A percentile compares a stretch with the other conserved stretches of the same genome.
Evolutionary conservation across 257 asterid genomes (phyloP).

Genomic region (Penstemon eatonii): DNA sequence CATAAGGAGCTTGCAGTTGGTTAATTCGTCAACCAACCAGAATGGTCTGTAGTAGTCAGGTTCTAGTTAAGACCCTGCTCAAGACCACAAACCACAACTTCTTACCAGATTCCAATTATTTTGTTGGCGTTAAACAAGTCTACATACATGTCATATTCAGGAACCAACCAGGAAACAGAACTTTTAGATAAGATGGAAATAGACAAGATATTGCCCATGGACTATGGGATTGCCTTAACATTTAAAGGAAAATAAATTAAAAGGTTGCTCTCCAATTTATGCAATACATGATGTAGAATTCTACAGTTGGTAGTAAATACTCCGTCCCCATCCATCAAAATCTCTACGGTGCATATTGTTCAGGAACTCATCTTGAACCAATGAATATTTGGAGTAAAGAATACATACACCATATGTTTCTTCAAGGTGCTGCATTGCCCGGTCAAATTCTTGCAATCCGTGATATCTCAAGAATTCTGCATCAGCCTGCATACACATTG

Average conservation of each 20-base stretch:
- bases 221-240: neutral
- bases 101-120: constrained; percentile 10
- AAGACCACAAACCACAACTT: constrained; percentile 2
- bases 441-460: constrained; percentile 95
- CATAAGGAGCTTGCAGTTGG: neutral
- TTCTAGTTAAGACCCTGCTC: constrained; percentile 2
- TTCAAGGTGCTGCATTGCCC: constrained; percentile 94
- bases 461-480: constrained; percentile 71
- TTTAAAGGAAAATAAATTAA: neutral
- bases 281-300: constrained; percentile 1
- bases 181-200: neutral
- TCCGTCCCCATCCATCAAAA: constrained; percentile 1
- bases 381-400: constrained; percentile 26
- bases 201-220: neutral
- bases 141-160: neutral
- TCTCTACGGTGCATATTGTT: neutral
- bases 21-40: constrained; percentile 2
- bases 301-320: neutral
- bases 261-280: neutral
- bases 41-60: neutral
- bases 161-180: neutral
- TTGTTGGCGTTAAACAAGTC: neutral
- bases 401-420: constrained; percentile 73
- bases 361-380: constrained; percentile 12
- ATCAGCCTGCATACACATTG: constrained; percentile 69